phyloP scores from a whole-genome alignment of 805 yeast species.

The Saturnispora sekii region DNA sequence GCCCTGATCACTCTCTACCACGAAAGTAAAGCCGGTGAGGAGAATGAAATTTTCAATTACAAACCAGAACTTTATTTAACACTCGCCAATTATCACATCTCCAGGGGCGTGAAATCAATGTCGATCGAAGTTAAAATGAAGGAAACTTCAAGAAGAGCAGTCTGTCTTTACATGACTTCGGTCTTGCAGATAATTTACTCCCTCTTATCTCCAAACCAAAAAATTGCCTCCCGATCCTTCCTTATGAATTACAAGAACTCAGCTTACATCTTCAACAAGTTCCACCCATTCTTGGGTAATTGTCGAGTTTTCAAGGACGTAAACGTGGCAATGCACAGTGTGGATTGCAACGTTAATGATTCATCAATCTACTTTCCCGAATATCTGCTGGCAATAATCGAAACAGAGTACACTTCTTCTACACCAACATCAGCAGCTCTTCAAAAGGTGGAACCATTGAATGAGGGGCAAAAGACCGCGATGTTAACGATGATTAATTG shows the following conservation, averaged over 20 bases:
- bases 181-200: conserved; percentile 11
- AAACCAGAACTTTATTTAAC: conserved; percentile 12
- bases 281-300: conserved; percentile 1
- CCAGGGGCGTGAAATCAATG: conserved; percentile 12
- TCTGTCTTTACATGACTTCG: conserved; percentile 7
- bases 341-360: conserved; percentile 2
- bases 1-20: conserved; percentile 13
- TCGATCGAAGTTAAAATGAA: conserved; percentile 7
- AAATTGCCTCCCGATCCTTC: conserved; percentile 12
- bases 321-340: background rate
- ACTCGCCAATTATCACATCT: conserved; percentile 16
- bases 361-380: conserved; percentile 13
- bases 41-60: conserved; percentile 6
- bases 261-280: conserved; percentile 6
- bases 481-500: background rate
- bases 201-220: conserved; percentile 13
- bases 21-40: background rate
- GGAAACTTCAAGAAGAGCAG: conserved; percentile 7
- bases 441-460: background rate
- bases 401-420: background rate
- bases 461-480: background rate
- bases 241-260: conserved; percentile 12
- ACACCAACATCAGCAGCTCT: background rate
- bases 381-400: conserved; percentile 12
- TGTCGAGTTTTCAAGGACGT: conserved; percentile 3